Evolutionary conservation across 805 yeast genomes (phyloP).

Genomic region (Candida namnaoensis): DNA sequence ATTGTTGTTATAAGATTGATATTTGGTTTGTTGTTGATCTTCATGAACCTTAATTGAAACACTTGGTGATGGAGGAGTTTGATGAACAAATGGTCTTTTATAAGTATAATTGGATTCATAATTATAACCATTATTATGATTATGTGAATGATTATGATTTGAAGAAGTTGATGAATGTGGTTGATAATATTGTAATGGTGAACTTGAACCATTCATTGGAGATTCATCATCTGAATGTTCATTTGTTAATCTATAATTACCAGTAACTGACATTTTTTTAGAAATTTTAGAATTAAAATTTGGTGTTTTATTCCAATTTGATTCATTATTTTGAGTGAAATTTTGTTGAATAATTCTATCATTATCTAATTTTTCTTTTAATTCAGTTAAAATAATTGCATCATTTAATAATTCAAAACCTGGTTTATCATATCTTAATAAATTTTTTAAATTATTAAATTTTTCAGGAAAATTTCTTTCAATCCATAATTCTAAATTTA

Average conservation of each 20-base stretch:
- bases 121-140: conserved; percentile 12
- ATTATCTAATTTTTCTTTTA: conserved; percentile 15
- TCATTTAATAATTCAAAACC: conserved; percentile 20
- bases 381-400: conserved; percentile 16
- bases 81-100: background rate
- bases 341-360: conserved; percentile 2
- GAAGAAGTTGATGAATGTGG: background rate
- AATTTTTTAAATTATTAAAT: conserved; percentile 28
- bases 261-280: conserved; percentile 14
- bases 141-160: conserved; percentile 3
- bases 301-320: conserved; percentile 11
- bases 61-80: conserved; percentile 1
- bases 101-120: conserved; percentile 6
- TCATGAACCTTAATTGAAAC: background rate
- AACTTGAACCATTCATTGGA: background rate
- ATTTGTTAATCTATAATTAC: conserved; percentile 1
- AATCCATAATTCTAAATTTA: conserved; percentile 29
- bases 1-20: background rate
- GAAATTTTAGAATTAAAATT: conserved; percentile 20
- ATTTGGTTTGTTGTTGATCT: background rate
- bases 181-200: background rate
- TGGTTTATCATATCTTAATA: conserved; percentile 21
- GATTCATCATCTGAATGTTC: conserved; percentile 8
- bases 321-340: conserved; percentile 1
- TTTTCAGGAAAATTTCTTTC: conserved; percentile 30